Conservation (phyloP, 176 grass and related monocot species). For the Oryza coarctata region DNA sequence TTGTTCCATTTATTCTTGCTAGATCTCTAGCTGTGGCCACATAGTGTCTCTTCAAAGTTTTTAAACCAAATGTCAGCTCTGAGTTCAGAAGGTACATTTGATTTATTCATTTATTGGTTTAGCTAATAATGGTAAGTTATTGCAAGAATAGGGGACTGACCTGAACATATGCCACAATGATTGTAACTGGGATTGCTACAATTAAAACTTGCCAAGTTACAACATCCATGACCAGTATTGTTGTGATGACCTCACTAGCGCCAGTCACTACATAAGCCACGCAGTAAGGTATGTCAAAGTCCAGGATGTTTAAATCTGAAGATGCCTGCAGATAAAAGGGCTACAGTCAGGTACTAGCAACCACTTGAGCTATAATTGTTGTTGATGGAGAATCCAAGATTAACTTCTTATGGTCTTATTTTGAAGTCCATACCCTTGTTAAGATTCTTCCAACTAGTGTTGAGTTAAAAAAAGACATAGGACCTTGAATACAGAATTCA, state of each 20-base stretch:
- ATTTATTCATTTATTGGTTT: background rate
- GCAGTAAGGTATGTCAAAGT: slow-evolving; percentile 96
- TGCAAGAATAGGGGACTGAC: slow-evolving; percentile 37
- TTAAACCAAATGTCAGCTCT: slow-evolving; percentile 18
- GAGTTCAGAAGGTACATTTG: background rate
- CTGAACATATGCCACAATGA: slow-evolving; percentile 66
- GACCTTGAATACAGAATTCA: slow-evolving; percentile 83
- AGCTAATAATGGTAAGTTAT: background rate
- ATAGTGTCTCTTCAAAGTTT: slow-evolving; percentile 80
- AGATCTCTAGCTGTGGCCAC: slow-evolving; percentile 87
- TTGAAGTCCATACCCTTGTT: slow-evolving; percentile 59
- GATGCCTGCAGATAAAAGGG: slow-evolving; percentile 60
- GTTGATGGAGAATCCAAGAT: background rate
- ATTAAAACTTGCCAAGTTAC: slow-evolving; percentile 88
- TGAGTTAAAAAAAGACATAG: slow-evolving; percentile 88
- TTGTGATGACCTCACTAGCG: slow-evolving; percentile 39
- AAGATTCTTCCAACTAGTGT: slow-evolving; percentile 93
- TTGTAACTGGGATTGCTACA: slow-evolving; percentile 70
- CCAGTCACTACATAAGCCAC: slow-evolving; percentile 60
- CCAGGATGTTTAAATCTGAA: slow-evolving; percentile 92
- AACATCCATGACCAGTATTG: slow-evolving; percentile 56
- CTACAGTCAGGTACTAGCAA: background rate
- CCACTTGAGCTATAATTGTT: background rate
- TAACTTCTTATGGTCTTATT: background rate
- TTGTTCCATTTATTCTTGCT: slow-evolving; percentile 93